A percentile compares a stretch with the other conserved stretches of the same genome.
phyloP scores from a whole-genome alignment of 495 filamentous ascomycete genomes.

The Endocarpon pusillum region DNA sequence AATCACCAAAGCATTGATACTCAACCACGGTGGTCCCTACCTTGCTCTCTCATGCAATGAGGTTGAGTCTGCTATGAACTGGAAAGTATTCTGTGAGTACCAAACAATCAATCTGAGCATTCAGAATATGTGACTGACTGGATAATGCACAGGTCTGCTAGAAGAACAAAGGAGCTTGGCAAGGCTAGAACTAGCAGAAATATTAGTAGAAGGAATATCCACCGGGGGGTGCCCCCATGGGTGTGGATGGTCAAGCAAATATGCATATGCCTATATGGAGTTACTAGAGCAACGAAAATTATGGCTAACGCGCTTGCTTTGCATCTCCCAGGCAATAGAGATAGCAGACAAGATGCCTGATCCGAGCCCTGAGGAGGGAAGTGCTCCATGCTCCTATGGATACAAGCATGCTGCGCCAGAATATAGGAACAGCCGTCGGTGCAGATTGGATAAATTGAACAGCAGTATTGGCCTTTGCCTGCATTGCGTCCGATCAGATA shows the following conservation, averaged over 20 bases:
- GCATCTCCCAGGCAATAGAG: slow-evolving; percentile 7
- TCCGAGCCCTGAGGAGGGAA: slow-evolving; percentile 6
- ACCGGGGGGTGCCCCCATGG: slow-evolving; percentile 4
- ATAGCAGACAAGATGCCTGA: slow-evolving; percentile 7
- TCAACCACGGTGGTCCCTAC: not conserved
- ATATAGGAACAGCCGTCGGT: slow-evolving; percentile 4
- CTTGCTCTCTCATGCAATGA: not conserved
- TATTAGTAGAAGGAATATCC: slow-evolving; percentile 5
- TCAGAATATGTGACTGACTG: slow-evolving; percentile 3
- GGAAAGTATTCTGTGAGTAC: slow-evolving; percentile 3
- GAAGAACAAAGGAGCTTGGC: slow-evolving; percentile 6
- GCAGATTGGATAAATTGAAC: slow-evolving; percentile 4
- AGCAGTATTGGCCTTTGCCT: slow-evolving; percentile 7
- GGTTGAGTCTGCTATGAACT: not conserved
- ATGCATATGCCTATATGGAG: slow-evolving; percentile 7
- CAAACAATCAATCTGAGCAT: slow-evolving; percentile 4
- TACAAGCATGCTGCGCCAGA: slow-evolving; percentile 6
- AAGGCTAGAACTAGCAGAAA: slow-evolving; percentile 7
- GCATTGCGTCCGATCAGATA: slow-evolving; percentile 7
- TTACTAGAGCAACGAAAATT: slow-evolving; percentile 5
- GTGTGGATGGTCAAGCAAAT: slow-evolving; percentile 7
- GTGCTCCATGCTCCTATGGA: slow-evolving; percentile 4
- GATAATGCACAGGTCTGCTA: slow-evolving; percentile 2
- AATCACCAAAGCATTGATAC: not conserved
- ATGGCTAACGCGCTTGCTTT: slow-evolving; percentile 7